These are phyloP conservation scores for Warburgia ugandensis DNA, from an alignment of 164 flowering plant species.

Conservation along the genomic window DNA sequence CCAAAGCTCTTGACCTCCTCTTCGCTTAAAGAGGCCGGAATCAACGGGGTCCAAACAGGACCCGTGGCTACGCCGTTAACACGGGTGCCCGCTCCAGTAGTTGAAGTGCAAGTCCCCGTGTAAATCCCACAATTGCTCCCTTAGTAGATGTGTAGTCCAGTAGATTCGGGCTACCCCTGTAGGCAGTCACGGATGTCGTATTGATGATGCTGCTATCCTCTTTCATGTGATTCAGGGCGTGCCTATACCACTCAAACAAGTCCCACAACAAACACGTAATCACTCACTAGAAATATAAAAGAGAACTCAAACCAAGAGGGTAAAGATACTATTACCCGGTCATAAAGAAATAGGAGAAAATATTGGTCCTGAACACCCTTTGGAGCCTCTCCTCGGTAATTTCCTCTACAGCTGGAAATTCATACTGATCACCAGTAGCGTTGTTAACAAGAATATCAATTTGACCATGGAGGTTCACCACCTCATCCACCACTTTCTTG, in stretches of 20 bases:
- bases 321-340: slow-evolving; percentile 22
- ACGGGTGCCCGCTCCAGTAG: slow-evolving; percentile 51
- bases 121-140: slow-evolving; percentile 70
- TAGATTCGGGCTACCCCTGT: slow-evolving; percentile 45
- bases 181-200: slow-evolving; percentile 62
- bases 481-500: slow-evolving; percentile 49
- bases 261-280: too few species aligned
- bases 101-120: slow-evolving; percentile 55
- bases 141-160: slow-evolving; percentile 75
- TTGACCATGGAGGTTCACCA: slow-evolving; percentile 33
- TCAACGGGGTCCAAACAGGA: slow-evolving; percentile 77
- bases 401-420: too few species aligned
- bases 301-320: too few species aligned
- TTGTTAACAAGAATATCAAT: too few species aligned
- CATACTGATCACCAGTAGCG: too few species aligned
- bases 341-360: slow-evolving; percentile 45
- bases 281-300: too few species aligned
- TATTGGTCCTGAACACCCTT: slow-evolving; percentile 56
- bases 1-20: slow-evolving; percentile 48
- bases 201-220: slow-evolving; percentile 61
- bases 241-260: too few species aligned
- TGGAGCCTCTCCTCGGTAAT: slow-evolving; percentile 39
- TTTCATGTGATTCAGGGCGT: slow-evolving; percentile 66
- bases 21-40: slow-evolving; percentile 53
- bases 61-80: slow-evolving; percentile 82